Base-by-base conservation (phyloP, 257 asterid species). In the Solanum paucissectum region DNA sequence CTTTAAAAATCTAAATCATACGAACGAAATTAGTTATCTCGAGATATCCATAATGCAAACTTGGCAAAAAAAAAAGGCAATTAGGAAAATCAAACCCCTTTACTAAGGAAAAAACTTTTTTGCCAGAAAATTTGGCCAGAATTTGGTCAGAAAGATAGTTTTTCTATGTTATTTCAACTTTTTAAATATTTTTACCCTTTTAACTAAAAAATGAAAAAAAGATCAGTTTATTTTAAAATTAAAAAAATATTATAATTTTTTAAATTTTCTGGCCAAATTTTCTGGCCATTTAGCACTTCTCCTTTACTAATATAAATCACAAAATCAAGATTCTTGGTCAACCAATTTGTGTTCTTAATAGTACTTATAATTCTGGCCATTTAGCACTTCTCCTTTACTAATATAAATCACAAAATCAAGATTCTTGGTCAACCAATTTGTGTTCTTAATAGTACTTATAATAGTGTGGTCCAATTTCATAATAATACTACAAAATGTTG, bases 381-480 rank as follows among this genome's bases (percentile, higher is more conserved):
- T n/a, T n/a, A n/a, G n/a, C n/a, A n/a, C n/a, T n/a, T n/a, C n/a
- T n/a, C n/a, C n/a, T n/a, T n/a, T n/a, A n/a, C 36, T 27, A 68
- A 68, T 12, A 29, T 66, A 29, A 7, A 37, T 85, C 74, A 25
- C 86, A 66, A 49, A 73, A 25, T 86, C 76, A n/a, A 52, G 85
- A 69, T 86, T 69, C 9, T 69, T 88, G 90, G 87, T 82, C 86
- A 89, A 89, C 86, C 32, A 34, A 82, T 81, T 86, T 69, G 21
- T 20, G 10, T 68, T 52, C 72, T 75, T 10, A 38, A 38, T 8
- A 34, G 23, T 72, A 34, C 29, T 29, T 37, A 55, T 52, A 34
- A 1, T 36, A 27, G 72, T 86, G 23, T 83, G 75, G 86, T 79
- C 84, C 58, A 81, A 86, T 25, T 42, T 79, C 38, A 14, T 25